A percentile compares a stretch with the other conserved stretches of the same genome.
phyloP scores from a whole-genome alignment of 2,329 filamentous ascomycete species.

The Hypoxylon sp. region DNA sequence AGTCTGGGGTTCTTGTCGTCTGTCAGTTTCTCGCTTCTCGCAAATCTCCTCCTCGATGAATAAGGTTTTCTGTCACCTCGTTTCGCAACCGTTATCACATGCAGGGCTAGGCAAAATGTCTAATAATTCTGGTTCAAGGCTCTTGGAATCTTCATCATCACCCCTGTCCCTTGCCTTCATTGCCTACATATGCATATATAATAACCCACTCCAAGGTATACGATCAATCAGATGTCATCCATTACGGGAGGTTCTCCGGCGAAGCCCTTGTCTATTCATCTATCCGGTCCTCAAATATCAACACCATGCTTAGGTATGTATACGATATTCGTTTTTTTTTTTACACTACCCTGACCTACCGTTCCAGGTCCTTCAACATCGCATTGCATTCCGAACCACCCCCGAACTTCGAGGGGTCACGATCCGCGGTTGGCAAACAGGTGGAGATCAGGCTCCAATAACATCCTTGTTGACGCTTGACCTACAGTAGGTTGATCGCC shows the following conservation, averaged over 20 bases:
- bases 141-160: background rate
- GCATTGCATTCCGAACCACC: constrained; percentile 46
- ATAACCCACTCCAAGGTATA: constrained; percentile 5
- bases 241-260: constrained; percentile 2
- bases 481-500: constrained; percentile 23
- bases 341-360: constrained; percentile 16
- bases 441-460: constrained; percentile 40
- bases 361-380: constrained; percentile 25
- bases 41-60: constrained; percentile 33
- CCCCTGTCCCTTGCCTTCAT: constrained; percentile 1
- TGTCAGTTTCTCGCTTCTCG: constrained; percentile 35
- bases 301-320: constrained; percentile 1
- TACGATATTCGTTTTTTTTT: constrained; percentile 25
- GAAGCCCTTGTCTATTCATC: constrained; percentile 10
- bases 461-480: constrained; percentile 22
- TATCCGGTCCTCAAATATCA: constrained; percentile 1
- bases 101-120: constrained; percentile 20
- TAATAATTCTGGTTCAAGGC: constrained; percentile 9
- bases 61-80: constrained; percentile 31
- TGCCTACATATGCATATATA: constrained; percentile 12
- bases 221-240: constrained; percentile 20
- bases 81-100: constrained; percentile 34
- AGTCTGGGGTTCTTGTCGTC: constrained; percentile 42
- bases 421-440: constrained; percentile 37
- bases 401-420: constrained; percentile 39